These are phyloP conservation scores for Pseudocercospora musae DNA, from an alignment of 2,329 filamentous ascomycete species.

Conservation along the genomic window DNA sequence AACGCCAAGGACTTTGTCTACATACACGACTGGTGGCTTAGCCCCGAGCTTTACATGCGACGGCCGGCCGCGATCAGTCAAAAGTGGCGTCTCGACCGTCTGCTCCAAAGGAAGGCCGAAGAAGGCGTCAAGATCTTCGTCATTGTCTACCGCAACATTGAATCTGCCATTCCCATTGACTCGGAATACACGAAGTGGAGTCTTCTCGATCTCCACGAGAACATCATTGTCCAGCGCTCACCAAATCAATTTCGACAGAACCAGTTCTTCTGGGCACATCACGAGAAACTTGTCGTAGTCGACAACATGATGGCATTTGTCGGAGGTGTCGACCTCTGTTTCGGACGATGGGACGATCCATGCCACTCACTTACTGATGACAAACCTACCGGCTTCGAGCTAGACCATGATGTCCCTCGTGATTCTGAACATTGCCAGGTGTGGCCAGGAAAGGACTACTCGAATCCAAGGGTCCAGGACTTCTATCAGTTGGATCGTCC, in stretches of 20 bases:
- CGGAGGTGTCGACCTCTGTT: constrained; percentile 93
- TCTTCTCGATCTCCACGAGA: constrained; percentile 88
- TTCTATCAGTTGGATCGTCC: constrained; percentile 91
- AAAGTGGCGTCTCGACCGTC: constrained; percentile 91
- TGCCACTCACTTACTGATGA: constrained; percentile 89
- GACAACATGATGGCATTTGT: constrained; percentile 96
- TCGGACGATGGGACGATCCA: constrained; percentile 95
- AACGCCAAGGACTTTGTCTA: constrained; percentile 98
- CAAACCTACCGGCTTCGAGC: constrained; percentile 90
- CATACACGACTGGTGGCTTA: constrained; percentile 99
- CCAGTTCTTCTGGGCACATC: constrained; percentile 98
- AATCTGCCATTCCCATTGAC: constrained; percentile 94
- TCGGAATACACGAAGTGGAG: constrained; percentile 98
- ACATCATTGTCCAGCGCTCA: constrained; percentile 92
- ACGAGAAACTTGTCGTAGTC: constrained; percentile 96
- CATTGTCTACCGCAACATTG: constrained; percentile 96
- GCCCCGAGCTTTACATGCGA: constrained; percentile 91
- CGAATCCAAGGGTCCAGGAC: constrained; percentile 90
- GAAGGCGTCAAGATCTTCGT: constrained; percentile 98
- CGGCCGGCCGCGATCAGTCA: constrained; percentile 93
- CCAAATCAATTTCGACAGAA: constrained; percentile 98
- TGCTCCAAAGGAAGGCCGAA: constrained; percentile 87
- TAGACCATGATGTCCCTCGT: constrained; percentile 66
- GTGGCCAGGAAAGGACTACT: constrained; percentile 98
- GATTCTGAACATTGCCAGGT: constrained; percentile 93